phyloP scores from a whole-genome alignment of 2,329 filamentous ascomycete species.

The Aspergillus sp. region DNA sequence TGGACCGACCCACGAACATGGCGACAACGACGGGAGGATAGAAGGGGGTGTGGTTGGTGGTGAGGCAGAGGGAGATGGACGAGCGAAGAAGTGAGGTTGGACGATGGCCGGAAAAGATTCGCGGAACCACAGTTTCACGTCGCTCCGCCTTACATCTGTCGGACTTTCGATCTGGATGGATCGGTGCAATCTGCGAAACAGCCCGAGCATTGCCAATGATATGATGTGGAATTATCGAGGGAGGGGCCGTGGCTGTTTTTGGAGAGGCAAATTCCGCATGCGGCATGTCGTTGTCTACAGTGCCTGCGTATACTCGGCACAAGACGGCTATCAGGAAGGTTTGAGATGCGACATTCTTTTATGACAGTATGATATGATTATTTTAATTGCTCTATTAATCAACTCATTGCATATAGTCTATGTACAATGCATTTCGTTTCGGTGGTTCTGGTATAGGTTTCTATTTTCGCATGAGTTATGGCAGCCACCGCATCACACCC shows the following conservation, averaged over 20 bases:
- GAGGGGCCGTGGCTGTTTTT: not conserved
- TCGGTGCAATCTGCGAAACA: too few relatives aligned
- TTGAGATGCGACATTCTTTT: not conserved
- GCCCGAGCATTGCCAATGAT: too few relatives aligned
- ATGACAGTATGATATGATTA: not conserved
- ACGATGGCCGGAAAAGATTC: constrained; percentile 1
- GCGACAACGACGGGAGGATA: not conserved
- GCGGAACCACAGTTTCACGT: constrained; percentile 1
- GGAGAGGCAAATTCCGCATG: constrained; percentile 2
- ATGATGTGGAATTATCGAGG: too few relatives aligned
- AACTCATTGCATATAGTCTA: too few relatives aligned
- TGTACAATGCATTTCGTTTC: too few relatives aligned
- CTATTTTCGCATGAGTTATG: constrained; percentile 22
- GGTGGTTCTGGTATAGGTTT: too few relatives aligned
- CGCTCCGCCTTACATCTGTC: not conserved
- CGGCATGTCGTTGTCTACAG: not conserved
- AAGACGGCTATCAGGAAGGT: not conserved
- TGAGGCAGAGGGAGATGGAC: not conserved
- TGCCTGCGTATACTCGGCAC: not conserved
- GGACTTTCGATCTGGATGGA: too few relatives aligned
- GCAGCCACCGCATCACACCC: constrained; percentile 69
- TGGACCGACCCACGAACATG: constrained; percentile 9
- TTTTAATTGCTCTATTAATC: not conserved
- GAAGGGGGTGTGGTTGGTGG: not conserved
- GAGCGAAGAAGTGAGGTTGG: not conserved